Conservation (phyloP, 2,329 filamentous ascomycete species). For the Calonectria leucothoes region DNA sequence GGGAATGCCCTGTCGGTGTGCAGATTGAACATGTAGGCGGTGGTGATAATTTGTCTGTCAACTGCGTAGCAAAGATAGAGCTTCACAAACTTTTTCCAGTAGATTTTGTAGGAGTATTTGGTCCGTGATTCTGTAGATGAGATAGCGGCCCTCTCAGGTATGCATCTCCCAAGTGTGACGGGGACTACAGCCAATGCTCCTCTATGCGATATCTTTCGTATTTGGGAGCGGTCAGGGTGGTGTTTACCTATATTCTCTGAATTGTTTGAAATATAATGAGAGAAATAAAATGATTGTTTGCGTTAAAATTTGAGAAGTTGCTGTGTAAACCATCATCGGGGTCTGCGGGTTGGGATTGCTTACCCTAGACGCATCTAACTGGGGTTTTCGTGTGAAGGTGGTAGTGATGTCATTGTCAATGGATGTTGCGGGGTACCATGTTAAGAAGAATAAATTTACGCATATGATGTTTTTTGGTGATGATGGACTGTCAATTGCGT, state of each 20-base stretch:
- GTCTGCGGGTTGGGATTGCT: accelerated
- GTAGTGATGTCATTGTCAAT: background rate
- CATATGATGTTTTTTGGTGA: no score
- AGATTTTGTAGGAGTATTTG: background rate
- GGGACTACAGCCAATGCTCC: background rate
- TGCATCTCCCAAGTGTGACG: background rate
- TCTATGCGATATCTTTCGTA: background rate
- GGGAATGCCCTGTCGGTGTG: background rate
- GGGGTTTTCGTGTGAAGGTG: background rate
- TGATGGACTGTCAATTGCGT: no score
- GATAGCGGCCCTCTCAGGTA: background rate
- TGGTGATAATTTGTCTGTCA: background rate
- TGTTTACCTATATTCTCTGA: no score
- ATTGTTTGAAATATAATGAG: background rate
- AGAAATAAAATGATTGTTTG: background rate
- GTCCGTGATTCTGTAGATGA: background rate
- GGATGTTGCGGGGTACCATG: background rate
- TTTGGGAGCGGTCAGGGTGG: background rate
- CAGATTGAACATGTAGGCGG: background rate
- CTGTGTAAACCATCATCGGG: background rate
- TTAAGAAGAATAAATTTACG: no score
- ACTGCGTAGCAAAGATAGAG: background rate
- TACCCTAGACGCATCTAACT: background rate
- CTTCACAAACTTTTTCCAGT: background rate
- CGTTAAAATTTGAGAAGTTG: background rate